These are phyloP conservation scores for Podochytrium sp. DNA, from an alignment of 192 early-diverging fungal species.

Conservation along the genomic window DNA sequence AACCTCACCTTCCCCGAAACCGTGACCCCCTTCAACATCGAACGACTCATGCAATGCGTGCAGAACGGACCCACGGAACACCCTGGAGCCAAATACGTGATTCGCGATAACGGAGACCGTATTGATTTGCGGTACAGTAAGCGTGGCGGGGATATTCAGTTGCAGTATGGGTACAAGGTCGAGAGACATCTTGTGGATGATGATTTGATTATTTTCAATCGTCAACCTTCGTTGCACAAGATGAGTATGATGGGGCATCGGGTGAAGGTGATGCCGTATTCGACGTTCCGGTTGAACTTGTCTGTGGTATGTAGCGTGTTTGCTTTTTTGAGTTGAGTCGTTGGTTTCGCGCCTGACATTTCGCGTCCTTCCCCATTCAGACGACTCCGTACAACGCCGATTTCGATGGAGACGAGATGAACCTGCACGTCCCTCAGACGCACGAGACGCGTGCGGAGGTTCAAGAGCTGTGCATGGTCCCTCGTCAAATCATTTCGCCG, in stretches of 20 bases:
- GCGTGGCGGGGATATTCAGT: constrained; percentile 79
- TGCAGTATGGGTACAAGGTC: constrained; percentile 91
- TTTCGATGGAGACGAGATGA: constrained; percentile 99
- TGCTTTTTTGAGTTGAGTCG: background rate
- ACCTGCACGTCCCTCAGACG: constrained; percentile 97
- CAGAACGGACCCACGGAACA: constrained; percentile 90
- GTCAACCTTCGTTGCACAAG: constrained; percentile 98
- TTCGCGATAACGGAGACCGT: constrained; percentile 90
- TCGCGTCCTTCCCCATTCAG: too few species aligned
- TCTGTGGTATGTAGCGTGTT: constrained; percentile 66
- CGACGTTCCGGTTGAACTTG: constrained; percentile 96
- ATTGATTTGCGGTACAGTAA: constrained; percentile 90
- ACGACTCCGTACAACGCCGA: constrained; percentile 99
- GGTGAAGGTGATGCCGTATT: constrained; percentile 98
- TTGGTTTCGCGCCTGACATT: too few species aligned
- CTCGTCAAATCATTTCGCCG: constrained; percentile 94
- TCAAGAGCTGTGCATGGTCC: constrained; percentile 96
- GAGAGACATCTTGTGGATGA: constrained; percentile 94
- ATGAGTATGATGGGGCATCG: constrained; percentile 99
- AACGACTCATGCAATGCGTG: constrained; percentile 83
- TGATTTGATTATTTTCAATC: constrained; percentile 98
- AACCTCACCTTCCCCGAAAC: constrained; percentile 97
- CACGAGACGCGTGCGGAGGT: constrained; percentile 96
- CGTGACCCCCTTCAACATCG: constrained; percentile 96
- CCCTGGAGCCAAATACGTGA: constrained; percentile 96